Conservation (phyloP, 108 stramenopile genomes). For the Nitzschia sp. region DNA sequence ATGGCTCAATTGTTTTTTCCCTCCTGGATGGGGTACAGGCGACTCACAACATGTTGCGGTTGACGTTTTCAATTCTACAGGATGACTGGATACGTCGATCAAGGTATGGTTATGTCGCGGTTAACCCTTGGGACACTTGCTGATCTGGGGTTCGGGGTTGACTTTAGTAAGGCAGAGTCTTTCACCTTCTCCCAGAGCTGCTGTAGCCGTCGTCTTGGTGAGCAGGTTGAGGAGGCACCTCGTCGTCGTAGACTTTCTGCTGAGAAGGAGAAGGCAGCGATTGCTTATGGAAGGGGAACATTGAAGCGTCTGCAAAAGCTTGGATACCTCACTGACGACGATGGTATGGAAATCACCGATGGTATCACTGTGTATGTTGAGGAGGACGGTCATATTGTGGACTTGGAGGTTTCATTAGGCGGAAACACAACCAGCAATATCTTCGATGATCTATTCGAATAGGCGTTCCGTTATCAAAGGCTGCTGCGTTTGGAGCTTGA, state of each 20-base stretch:
- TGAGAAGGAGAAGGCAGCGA: neutral
- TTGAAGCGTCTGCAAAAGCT: neutral
- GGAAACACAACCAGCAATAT: neutral
- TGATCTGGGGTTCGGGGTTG: neutral
- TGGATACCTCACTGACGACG: neutral
- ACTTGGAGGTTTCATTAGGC: neutral
- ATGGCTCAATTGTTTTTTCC: too few relatives aligned
- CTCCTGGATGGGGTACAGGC: too few relatives aligned
- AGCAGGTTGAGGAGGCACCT: neutral
- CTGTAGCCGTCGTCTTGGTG: neutral
- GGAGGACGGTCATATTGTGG: neutral
- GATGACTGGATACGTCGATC: neutral
- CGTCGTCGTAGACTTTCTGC: neutral
- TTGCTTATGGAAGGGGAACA: neutral
- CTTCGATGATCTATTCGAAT: neutral
- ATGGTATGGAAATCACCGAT: neutral
- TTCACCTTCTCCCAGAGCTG: neutral
- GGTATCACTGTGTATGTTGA: neutral
- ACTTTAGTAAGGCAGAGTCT: neutral
- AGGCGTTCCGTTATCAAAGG: neutral
- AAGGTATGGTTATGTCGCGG: neutral
- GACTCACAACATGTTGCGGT: too few relatives aligned
- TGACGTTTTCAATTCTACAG: neutral
- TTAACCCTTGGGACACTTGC: neutral
- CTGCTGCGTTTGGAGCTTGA: too few relatives aligned